Evolutionary conservation across 495 filamentous ascomycete species (phyloP).

Genomic region (Sphaerosporella brunnea): DNA sequence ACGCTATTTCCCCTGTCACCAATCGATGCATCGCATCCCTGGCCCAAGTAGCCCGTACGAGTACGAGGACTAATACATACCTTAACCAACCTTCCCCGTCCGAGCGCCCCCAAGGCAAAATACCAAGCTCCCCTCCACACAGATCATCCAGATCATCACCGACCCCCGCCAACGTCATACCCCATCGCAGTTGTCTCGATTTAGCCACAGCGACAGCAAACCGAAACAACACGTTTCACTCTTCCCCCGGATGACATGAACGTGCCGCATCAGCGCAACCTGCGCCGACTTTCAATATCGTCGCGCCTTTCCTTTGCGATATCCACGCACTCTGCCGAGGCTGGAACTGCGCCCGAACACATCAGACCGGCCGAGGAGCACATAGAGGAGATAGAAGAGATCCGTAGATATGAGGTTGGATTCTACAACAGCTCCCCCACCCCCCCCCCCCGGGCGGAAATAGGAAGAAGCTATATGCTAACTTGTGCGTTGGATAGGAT

Average conservation of each 20-base stretch:
- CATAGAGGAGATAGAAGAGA: constrained; percentile 89
- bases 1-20: too few relatives aligned
- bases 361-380: constrained; percentile 40
- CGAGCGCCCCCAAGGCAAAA: too few relatives aligned
- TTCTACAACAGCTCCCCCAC: constrained; percentile 25
- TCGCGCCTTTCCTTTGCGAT: constrained; percentile 51
- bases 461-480: constrained; percentile 6
- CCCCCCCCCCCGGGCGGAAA: constrained; percentile 10
- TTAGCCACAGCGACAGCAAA: too few relatives aligned
- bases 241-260: constrained; percentile 44
- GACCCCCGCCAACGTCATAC: too few relatives aligned
- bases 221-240: too few relatives aligned
- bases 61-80: too few relatives aligned
- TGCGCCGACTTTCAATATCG: constrained; percentile 35
- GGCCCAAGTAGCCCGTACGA: too few relatives aligned
- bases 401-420: constrained; percentile 80
- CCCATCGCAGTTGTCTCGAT: too few relatives aligned
- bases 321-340: constrained; percentile 29
- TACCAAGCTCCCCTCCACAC: too few relatives aligned
- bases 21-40: too few relatives aligned
- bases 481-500: constrained; percentile 29
- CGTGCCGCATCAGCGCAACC: constrained; percentile 42
- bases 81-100: too few relatives aligned
- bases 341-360: constrained; percentile 18
- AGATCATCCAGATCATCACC: too few relatives aligned